Base-by-base conservation (phyloP, 768 basidiomycete species). In the Tylopilus subfusipes region DNA sequence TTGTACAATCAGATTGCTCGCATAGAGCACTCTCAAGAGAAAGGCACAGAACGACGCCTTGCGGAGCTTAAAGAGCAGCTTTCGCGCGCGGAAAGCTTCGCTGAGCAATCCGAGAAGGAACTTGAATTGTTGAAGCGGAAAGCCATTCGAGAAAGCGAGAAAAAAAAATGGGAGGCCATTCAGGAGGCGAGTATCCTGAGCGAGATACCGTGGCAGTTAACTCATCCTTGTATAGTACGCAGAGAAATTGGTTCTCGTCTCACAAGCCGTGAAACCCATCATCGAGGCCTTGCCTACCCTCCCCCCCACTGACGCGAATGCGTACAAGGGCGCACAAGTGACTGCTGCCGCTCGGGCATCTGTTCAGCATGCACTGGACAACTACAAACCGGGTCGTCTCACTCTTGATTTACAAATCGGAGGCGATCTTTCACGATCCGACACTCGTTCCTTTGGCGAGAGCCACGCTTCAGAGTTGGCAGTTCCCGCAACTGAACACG, bases 371-470 rank as follows among this genome's bases (percentile, higher is more conserved):
- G 87, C 90, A 0, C 73, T 93, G 33, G 90, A 93, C 68, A 80
- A 85, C 59, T 92, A 89, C 73, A 82, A 81, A 64, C 82, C 82
- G 2, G 90, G 90, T 0, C 77, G 81, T 54, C 78, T 81, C 62
- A 76, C 76, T 39, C 74, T 90, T 12, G 74, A 77, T 36, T 68
- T 75, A 12, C 76, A 78, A 16, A 56, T 69, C 14, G 68, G 75
- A 27, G 73, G 75, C 6, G 84, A 86, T 64, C 76, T 90, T 38
- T 76, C 78, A 55, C 76, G 85, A 55, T 85, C 85, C 4, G 87
- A 93, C 63, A 88, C 87, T 0, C 81, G 81, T 53, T 90, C 87
- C 69, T 93, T 93, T 64, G 91, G 91, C 19, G 88, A 86, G 70
- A 92, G 84, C 36, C 91, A 93, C 62, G 88, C 86, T 0, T 76